Evolutionary conservation across 1,139 yeast genomes (phyloP), one percentile per base, ranked within the genome.

Genomic region (Kodamaea fungicola): DNA sequence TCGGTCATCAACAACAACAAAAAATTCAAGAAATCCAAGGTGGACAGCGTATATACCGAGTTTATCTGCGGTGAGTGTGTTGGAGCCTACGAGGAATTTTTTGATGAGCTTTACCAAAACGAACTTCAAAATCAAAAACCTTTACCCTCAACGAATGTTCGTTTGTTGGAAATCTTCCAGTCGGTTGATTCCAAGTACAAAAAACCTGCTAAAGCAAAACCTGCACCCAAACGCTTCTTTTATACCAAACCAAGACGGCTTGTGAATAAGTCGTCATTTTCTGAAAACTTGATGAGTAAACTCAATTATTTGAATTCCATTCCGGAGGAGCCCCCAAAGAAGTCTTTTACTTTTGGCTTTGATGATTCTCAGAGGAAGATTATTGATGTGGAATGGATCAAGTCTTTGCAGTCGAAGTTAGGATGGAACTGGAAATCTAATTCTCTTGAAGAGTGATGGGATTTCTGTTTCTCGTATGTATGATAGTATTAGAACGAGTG

Each of bases 61-160:
- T 76, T 82, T 45, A 80, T 82, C 1, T 83, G 90, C 51, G 74
- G 76, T 37, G 75, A 73, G 39, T 83, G 90, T 48, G 74, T 80
- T 8, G 78, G 66, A 34, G 65, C 64, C 16, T 80, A 80, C 52
- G 86, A 80, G 49, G 65, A 63, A 31, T 68, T 79, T 28, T 65
- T 74, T 26, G 66, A 65, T 38, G 73, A 65, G 41, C 46, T 54
- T 32, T 47, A 52, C 38, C 47, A 46, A 28, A 39, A 37, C 24
- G 54, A 52, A 37, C 25, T 46, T 19, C 31, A 22, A 9, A 34
- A 31, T 8, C 22, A 8, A 10, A 22, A 26, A 10, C 40, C 38
- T 27, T 29, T 31, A 27, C 55, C 51, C 29, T 8, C 9, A 27
- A 10, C 13, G 8, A 27, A 27, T 27, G 29, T n/a, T 12, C 29